These are phyloP conservation scores for Bipolaris bicolor DNA, from an alignment of 2,329 filamentous ascomycete species.

Conservation along the genomic window DNA sequence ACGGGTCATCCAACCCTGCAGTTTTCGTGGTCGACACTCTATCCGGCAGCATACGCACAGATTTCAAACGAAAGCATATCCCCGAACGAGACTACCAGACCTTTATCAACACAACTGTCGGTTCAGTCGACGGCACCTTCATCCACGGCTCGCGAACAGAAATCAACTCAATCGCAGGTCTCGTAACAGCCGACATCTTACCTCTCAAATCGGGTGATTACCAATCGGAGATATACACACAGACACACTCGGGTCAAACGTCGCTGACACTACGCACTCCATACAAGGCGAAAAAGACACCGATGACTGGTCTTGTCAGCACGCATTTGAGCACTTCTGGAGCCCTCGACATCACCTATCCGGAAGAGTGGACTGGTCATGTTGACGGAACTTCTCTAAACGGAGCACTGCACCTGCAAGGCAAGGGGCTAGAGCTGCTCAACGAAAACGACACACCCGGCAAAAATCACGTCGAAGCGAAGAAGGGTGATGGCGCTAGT, in stretches of 20 bases:
- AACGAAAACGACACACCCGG: conserved; percentile 35
- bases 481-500: conserved; percentile 48
- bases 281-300: conserved; percentile 34
- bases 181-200: conserved; percentile 46
- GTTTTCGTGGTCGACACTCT: conserved; percentile 45
- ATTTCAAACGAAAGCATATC: conserved; percentile 44
- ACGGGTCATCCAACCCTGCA: conserved; percentile 40
- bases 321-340: conserved; percentile 47
- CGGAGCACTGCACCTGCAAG: conserved; percentile 48
- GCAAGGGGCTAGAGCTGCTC: conserved; percentile 46
- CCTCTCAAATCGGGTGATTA: conserved; percentile 43
- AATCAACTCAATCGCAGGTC: conserved; percentile 47
- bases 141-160: conserved; percentile 50
- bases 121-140: conserved; percentile 48
- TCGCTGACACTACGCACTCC: conserved; percentile 42
- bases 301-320: conserved; percentile 40
- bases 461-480: conserved; percentile 46
- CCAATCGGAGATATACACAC: conserved; percentile 41
- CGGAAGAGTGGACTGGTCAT: conserved; percentile 51
- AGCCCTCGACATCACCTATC: conserved; percentile 47
- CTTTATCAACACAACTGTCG: conserved; percentile 47
- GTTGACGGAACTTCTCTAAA: conserved; percentile 47
- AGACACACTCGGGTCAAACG: conserved; percentile 45
- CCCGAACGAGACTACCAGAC: conserved; percentile 53
- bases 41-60: conserved; percentile 48